Percentiles rank a stretch among this genome's conserved stretches.
Conservation (phyloP, 352 stramenopile genomes). For the Elongisporangium prolatum region DNA sequence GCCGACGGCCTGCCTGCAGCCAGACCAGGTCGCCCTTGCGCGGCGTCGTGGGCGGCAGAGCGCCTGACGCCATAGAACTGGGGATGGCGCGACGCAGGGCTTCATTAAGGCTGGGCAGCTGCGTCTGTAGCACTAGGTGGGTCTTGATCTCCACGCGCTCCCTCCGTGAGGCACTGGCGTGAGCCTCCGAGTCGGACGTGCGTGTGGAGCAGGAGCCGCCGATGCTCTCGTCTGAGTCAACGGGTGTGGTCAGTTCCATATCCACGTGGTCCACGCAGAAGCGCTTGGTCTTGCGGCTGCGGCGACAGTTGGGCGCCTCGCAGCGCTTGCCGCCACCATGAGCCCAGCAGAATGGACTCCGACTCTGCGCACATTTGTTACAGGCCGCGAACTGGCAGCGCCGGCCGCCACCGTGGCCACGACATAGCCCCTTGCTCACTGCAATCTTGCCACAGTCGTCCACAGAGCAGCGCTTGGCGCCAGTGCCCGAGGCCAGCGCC, state of each 20-base stretch:
- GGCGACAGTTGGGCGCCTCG: constrained; percentile 55
- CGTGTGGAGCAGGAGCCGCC: constrained; percentile 23
- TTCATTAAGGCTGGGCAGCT: constrained; percentile 38
- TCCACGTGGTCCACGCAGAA: constrained; percentile 77
- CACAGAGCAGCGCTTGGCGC: constrained; percentile 62
- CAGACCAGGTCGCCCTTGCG: background rate
- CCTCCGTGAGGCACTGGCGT: constrained; percentile 18
- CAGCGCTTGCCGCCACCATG: constrained; percentile 74
- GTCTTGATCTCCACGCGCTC: constrained; percentile 7
- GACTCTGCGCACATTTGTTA: constrained; percentile 72
- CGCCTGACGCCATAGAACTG: background rate
- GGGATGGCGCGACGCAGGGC: constrained; percentile 30
- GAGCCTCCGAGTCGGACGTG: constrained; percentile 20
- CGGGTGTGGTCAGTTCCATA: constrained; percentile 41
- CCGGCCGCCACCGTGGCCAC: constrained; percentile 63
- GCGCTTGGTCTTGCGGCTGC: constrained; percentile 69
- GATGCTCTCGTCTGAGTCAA: constrained; percentile 50
- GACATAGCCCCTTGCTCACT: constrained; percentile 68
- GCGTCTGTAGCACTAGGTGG: constrained; percentile 9
- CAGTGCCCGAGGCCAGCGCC: constrained; percentile 40
- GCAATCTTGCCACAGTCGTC: constrained; percentile 69
- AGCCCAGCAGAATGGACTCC: constrained; percentile 68
- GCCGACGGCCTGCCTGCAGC: background rate
- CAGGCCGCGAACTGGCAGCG: constrained; percentile 59
- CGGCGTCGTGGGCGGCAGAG: background rate